Conservation (phyloP, 768 basidiomycete species). For the Leccinum barrowsii region DNA sequence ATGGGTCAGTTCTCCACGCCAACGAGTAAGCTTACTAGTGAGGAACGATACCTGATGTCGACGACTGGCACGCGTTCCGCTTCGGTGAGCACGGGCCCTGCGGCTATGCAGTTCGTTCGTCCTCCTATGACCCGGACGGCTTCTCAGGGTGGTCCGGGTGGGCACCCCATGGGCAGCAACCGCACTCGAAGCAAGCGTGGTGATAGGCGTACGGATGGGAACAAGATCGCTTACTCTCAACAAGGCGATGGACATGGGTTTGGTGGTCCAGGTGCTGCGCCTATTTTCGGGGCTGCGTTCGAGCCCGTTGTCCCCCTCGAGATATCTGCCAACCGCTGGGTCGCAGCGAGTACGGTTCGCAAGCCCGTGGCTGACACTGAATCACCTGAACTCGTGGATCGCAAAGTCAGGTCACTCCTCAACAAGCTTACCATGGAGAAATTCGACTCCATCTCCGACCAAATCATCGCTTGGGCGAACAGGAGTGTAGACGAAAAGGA, state of each 20-base stretch:
- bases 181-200: conserved; percentile 83
- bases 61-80: conserved; percentile 47
- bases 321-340: conserved; percentile 82
- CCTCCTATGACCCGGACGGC: conserved; percentile 69
- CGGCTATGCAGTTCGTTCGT: conserved; percentile 48
- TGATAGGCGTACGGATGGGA: conserved; percentile 62
- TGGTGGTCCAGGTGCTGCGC: conserved; percentile 28
- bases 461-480: conserved; percentile 95
- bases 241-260: conserved; percentile 39
- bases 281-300: conserved; percentile 31
- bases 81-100: conserved; percentile 51
- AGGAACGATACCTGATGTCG: conserved; percentile 58
- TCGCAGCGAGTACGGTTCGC: conserved; percentile 45
- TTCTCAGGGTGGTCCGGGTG: conserved; percentile 59
- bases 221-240: conserved; percentile 38
- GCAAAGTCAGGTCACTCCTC: conserved; percentile 87
- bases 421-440: conserved; percentile 98
- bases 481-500: conserved; percentile 90
- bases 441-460: conserved; percentile 92
- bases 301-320: conserved; percentile 81
- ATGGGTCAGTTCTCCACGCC: conserved; percentile 70
- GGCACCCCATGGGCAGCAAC: conserved; percentile 45
- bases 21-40: conserved; percentile 58
- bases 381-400: conserved; percentile 83
- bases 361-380: conserved; percentile 48